A percentile compares a stretch with the other conserved stretches of the same genome.
Conservation (phyloP, 1,284 basidiomycete species). For the Heterobasidion annosum region DNA sequence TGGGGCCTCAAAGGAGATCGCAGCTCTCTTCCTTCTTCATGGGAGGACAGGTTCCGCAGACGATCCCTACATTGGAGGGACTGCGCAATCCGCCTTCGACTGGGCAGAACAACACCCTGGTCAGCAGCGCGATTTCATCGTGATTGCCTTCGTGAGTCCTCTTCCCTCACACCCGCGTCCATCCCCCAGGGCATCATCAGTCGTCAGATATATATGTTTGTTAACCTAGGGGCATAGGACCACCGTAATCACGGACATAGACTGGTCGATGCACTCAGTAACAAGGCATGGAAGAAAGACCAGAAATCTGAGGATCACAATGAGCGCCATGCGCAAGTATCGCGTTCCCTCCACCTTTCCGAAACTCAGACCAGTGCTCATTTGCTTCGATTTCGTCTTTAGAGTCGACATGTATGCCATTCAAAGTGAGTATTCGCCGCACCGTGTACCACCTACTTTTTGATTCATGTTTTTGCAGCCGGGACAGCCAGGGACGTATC, state of each 20-base stretch:
- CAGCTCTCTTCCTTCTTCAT: background rate
- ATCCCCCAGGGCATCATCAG: background rate
- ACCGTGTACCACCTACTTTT: background rate
- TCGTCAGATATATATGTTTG: background rate
- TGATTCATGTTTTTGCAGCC: conserved; percentile 23
- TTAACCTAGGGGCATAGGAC: background rate
- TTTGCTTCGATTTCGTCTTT: background rate
- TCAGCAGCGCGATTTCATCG: conserved; percentile 1
- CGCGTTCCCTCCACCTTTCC: background rate
- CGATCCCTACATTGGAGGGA: background rate
- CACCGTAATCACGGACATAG: conserved; percentile 2
- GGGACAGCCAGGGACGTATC: conserved; percentile 75
- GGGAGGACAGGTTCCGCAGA: background rate
- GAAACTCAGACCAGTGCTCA: background rate
- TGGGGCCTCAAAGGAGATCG: background rate
- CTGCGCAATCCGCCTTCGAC: background rate
- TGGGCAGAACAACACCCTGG: background rate
- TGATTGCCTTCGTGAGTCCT: background rate
- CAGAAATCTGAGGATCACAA: background rate
- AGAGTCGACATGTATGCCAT: conserved; percentile 2
- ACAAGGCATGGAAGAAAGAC: background rate
- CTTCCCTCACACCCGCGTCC: background rate
- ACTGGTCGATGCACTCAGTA: background rate
- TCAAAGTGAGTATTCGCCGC: background rate
- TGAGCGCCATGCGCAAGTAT: conserved; percentile 1